Conservation (phyloP, 148 eudicot genomes). For the Rhododendron vialii region DNA sequence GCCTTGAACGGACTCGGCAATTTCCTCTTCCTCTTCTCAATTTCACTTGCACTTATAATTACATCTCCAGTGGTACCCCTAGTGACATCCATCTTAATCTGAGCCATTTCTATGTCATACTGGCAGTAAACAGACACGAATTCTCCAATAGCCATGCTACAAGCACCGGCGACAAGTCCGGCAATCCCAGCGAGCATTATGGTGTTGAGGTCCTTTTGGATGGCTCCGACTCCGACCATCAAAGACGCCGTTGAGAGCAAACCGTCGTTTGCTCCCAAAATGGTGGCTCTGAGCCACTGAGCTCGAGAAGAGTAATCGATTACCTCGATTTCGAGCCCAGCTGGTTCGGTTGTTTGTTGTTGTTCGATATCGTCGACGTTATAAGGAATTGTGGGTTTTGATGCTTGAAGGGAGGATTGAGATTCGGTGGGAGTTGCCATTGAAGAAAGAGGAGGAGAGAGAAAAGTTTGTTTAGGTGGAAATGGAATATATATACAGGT, state of each 20-base stretch:
- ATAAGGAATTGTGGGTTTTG: neutral
- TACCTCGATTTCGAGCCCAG: neutral
- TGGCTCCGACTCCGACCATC: slow-evolving; percentile 36
- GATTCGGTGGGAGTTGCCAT: neutral
- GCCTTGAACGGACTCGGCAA: slow-evolving; percentile 32
- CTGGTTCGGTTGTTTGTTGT: neutral
- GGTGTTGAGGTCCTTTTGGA: slow-evolving; percentile 18
- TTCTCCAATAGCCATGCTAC: slow-evolving; percentile 46
- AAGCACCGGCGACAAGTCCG: slow-evolving; percentile 35
- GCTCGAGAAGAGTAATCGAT: slow-evolving; percentile 23
- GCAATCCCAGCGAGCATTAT: slow-evolving; percentile 27
- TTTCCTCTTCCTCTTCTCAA: neutral
- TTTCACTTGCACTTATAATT: neutral
- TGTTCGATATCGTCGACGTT: neutral
- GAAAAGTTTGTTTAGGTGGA: neutral
- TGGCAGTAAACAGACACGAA: slow-evolving; percentile 30
- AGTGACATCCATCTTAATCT: slow-evolving; percentile 24
- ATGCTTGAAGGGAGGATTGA: neutral
- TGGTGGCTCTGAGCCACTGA: slow-evolving; percentile 34
- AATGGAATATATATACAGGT: neutral
- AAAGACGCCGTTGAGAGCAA: slow-evolving; percentile 21
- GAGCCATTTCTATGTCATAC: slow-evolving; percentile 32
- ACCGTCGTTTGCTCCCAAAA: slow-evolving; percentile 34
- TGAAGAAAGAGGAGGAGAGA: neutral
- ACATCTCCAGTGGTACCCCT: neutral